Evolutionary conservation across 1,284 basidiomycete species (phyloP), one percentile per base, ranked within the genome.

Genomic region (Cryptococcus hybrid): DNA sequence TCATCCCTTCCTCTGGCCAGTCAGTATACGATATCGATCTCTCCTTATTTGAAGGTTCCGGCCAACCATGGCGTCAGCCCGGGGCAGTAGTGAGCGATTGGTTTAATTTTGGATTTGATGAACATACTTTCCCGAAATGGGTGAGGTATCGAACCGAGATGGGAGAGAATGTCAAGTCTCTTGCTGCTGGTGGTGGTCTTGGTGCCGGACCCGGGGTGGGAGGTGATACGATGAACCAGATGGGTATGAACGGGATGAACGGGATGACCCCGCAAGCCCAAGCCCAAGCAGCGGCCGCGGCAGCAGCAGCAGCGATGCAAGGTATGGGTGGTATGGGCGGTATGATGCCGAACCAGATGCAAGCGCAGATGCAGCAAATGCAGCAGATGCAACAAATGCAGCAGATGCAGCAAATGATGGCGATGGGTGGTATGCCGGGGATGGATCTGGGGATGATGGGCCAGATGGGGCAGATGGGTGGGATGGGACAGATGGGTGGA

Each of bases 91-190:
- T 98, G 56, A 90, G 89, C 66, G 95, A 98, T 79, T 99, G 92
- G 88, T 99, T 99, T 81, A 99, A 99, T 79, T 99, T 97, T 69
- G 96, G 96, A 0, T 99, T 99, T 73, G 95, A 99, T 75, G 96
- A 99, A 78, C 84, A 92, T 11, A 89, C 88, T 15, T 99, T 93
- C 91, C 89, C 90, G 66, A 86, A 88, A 47, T 99, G 94, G 76
- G 89, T 90, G 68, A 87, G 89, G 73, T 86, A 90, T 67, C 84
- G 93, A 69, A 82, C 88, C 44, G 88, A 90, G 58, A 80, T 95
- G 64, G 88, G 90, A 5, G 84, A 84, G 53, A 86, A 78, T 0
- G 59, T 74, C 2, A 63, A 73, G 30, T 70, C 70, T 8, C 66
- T 78, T 55, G 77, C 24, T 24, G 24, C 24, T 24, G 24, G 24